Evolutionary conservation across 768 basidiomycete genomes (phyloP).

Genomic region (Strobilomyces echinocephalus): DNA sequence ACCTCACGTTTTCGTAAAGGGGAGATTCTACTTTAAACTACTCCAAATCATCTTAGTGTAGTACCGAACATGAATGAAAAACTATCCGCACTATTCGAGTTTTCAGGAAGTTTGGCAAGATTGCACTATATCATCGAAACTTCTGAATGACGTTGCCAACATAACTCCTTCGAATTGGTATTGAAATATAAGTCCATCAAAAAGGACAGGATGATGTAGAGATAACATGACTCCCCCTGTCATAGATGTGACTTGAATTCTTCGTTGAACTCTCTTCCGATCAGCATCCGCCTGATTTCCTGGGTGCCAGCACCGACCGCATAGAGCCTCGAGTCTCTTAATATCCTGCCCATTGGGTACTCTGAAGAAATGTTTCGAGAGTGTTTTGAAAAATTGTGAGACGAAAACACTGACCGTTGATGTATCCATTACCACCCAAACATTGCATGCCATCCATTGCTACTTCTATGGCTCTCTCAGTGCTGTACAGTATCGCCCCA

Average conservation of each 20-base stretch:
- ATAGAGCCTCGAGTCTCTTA: slow-evolving; percentile 85
- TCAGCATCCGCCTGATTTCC: slow-evolving; percentile 91
- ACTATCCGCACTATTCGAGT: not conserved
- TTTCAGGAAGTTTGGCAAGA: too few relatives aligned
- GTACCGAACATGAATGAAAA: slow-evolving; percentile 2
- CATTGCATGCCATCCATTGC: slow-evolving; percentile 91
- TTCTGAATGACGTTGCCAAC: not conserved
- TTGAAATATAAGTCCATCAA: not conserved
- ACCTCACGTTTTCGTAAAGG: slow-evolving; percentile 21
- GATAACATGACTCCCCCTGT: not conserved
- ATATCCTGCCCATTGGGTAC: slow-evolving; percentile 82
- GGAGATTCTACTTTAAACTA: slow-evolving; percentile 30
- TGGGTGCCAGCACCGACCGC: slow-evolving; percentile 97
- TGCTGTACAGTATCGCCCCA: slow-evolving; percentile 89
- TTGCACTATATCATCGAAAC: not conserved
- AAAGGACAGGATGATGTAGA: not conserved
- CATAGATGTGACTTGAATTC: slow-evolving; percentile 37
- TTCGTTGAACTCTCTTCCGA: slow-evolving; percentile 88
- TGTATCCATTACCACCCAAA: slow-evolving; percentile 92
- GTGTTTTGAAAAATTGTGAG: not conserved
- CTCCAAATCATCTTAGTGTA: too few relatives aligned
- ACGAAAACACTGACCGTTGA: slow-evolving; percentile 59
- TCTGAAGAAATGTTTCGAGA: slow-evolving; percentile 43
- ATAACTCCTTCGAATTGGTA: not conserved
- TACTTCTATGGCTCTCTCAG: slow-evolving; percentile 88